Base-by-base conservation (phyloP, 2,329 filamentous ascomycete genomes). In the Ramularia collo-cygni region DNA sequence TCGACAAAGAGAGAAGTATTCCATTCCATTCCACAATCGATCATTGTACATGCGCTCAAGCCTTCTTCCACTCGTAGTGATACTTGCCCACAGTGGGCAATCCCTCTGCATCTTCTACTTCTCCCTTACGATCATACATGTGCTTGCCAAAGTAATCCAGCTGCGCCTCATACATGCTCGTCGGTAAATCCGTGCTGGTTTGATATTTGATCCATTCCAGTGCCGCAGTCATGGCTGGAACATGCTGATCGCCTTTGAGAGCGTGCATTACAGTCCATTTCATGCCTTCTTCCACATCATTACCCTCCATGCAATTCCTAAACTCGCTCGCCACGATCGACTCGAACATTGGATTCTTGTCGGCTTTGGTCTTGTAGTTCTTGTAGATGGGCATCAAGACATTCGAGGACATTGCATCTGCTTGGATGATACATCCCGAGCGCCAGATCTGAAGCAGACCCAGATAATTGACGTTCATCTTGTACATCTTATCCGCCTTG, bases 111-210 rank as follows among this genome's bases (percentile, higher is more conserved):
- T 60, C 55, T 10, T 24, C n/a, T n/a, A n/a, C n/a, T 21, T 79
- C 74, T 2, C 68, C 69, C 48, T 72, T 72, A 46, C 70, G 65
- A 54, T 83, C 77, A 55, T 75, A 85, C 64, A 74, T 75, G 58
- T 85, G 80, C 27, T 72, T 70, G 0, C 81, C 81, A 56, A 85
- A 85, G 53, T 78, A 83, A 55, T 85, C 80, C 57, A 85, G 63
- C 63, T 85, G 72, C 0, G 80, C 80, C 60, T 85, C 80, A 64
- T 81, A 79, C 54, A 85, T 84, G 41, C 74, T 71, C 3, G 79
- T 83, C 0, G 81, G 81, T 21, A 85, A 58, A 43, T 72, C 70
- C 3, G 71, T 74, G 12, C 73, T 74, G 1, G 70, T 74, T 18
- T 69, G 69, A 38, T 80, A 80, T 61, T 85, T 85, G 51, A 80